phyloP scores from a whole-genome alignment of 1,284 basidiomycete genomes.

The Rhodotorula sp. region DNA sequence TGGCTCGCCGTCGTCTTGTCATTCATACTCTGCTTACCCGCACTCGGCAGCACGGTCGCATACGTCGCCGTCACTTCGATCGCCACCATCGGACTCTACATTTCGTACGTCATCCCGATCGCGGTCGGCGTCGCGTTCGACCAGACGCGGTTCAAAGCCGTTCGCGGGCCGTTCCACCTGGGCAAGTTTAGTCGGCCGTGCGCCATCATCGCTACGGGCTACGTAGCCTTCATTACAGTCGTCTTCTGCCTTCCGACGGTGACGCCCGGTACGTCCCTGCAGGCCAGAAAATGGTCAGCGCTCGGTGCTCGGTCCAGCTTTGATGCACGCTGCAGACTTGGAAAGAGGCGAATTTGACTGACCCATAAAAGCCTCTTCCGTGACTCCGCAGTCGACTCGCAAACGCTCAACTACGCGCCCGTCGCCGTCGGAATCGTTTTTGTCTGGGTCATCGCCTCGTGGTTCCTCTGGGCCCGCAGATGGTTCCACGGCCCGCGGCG shows the following conservation, averaged over 20 bases:
- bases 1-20: conserved; percentile 74
- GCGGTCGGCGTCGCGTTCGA: conserved; percentile 61
- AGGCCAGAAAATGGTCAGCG: too few relatives aligned
- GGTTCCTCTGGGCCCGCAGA: conserved; percentile 64
- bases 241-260: conserved; percentile 41
- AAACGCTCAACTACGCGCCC: conserved; percentile 67
- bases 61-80: conserved; percentile 72
- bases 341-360: neutral
- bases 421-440: conserved; percentile 70
- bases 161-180: conserved; percentile 65
- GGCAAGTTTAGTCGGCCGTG: conserved; percentile 47
- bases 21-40: conserved; percentile 68
- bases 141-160: conserved; percentile 58
- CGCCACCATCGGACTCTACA: conserved; percentile 58
- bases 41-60: conserved; percentile 66
- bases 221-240: conserved; percentile 44
- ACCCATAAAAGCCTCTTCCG: conserved; percentile 52
- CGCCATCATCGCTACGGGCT: conserved; percentile 30
- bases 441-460: conserved; percentile 61
- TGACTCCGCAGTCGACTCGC: conserved; percentile 55
- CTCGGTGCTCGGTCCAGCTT: neutral
- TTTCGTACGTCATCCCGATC: conserved; percentile 61
- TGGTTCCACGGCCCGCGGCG: conserved; percentile 48
- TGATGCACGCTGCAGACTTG: too few relatives aligned
- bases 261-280: conserved; percentile 12